Evolutionary conservation across 108 stramenopile genomes (phyloP), one percentile per base, ranked within the genome.

Genomic region (Cyclostephanos tholiformis): DNA sequence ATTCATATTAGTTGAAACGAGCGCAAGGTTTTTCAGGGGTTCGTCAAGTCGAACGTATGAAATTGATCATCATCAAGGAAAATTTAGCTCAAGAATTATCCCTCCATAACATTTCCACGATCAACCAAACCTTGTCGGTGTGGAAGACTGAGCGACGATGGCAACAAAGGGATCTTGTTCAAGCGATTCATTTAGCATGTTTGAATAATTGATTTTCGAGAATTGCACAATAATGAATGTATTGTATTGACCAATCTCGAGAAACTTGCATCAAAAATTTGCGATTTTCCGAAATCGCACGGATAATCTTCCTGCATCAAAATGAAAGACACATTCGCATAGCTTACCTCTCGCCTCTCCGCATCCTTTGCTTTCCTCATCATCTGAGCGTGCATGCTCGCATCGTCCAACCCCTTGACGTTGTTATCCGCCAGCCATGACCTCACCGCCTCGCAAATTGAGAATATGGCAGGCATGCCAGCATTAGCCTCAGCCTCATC

Each of bases 401-500:
- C 69, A 81, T 96, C 95, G 75, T 93, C 95, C 75, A 90, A 71
- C n/a, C 95, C 95, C 80, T 91, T 90, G 39, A 84, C 82, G 69
- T 96, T 96, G 67, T 96, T 87, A 69, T 93, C 92, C 11, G 82
- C 85, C 49, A 96, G 65, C 95, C 95, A 96, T 63, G 85, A 88
- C 26, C 91, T 77, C 35, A 96, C 71, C 19, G 76, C 77, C 74
- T 96, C 95, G 38, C 89, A 90, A 9, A 96, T 82, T 27, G 92
- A 84, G 83, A 89, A 96, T 22, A 96, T 84, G 1, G 84, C 74
- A 2, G 95, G 91, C 84, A 90, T 84, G 17, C 95, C 95, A 36
- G 67, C 51, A 71, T 92, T 92, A 38, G 82, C 80, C 67, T 81
- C 74, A 6, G 91, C 90, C 79, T 91, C 91, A n/a, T 90, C 82